phyloP scores from a whole-genome alignment of 108 stramenopile species.

The Mayamaea pseudoterrestris region DNA sequence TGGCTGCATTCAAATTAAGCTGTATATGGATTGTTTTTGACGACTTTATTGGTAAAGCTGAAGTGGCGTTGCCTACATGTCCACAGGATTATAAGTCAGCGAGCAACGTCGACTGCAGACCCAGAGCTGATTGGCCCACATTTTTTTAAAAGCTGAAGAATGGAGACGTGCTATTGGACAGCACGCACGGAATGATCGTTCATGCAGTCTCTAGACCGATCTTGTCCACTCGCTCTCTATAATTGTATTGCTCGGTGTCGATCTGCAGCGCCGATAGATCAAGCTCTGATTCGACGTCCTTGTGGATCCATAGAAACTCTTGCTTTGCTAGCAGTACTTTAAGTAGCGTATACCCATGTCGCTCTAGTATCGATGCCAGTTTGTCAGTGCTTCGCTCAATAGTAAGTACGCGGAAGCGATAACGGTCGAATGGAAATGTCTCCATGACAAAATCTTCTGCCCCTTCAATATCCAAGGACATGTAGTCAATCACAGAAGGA shows the following conservation, averaged over 20 bases:
- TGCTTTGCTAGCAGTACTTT: background rate
- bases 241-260: background rate
- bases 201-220: too few species aligned
- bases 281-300: background rate
- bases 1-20: too few species aligned
- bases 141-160: too few species aligned
- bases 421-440: slow-evolving; percentile 38
- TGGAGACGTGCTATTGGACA: too few species aligned
- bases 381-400: slow-evolving; percentile 34
- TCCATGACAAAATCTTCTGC: slow-evolving; percentile 47
- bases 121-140: too few species aligned
- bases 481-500: slow-evolving; percentile 42
- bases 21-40: too few species aligned
- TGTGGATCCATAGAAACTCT: slow-evolving; percentile 6
- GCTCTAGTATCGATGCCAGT: slow-evolving; percentile 14
- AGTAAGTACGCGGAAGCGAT: slow-evolving; percentile 29
- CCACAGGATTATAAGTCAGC: too few species aligned
- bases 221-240: too few species aligned
- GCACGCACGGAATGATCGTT: too few species aligned
- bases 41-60: too few species aligned
- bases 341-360: slow-evolving; percentile 14
- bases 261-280: slow-evolving; percentile 13
- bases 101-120: too few species aligned
- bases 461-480: slow-evolving; percentile 53
- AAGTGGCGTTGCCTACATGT: too few species aligned